Evolutionary conservation across 1,139 yeast genomes (phyloP), one percentile per base, ranked within the genome.

Genomic region (Taiozyma sp.): DNA sequence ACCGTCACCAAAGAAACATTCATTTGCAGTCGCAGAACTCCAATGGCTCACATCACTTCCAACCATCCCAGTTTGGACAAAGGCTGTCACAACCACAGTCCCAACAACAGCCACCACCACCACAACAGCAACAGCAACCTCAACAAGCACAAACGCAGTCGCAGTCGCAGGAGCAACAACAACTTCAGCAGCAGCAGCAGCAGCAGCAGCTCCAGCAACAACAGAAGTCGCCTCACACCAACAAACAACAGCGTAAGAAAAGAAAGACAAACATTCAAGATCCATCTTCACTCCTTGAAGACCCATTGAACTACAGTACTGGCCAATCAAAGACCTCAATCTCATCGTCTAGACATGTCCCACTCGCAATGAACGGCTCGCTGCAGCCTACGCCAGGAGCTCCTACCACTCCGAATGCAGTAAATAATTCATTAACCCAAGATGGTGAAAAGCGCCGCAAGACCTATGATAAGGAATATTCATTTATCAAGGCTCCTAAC

Each of bases 401-500:
- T 9, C 7, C 27, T 47, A 32, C 49, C 40, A 27, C 52, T 50
- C 9, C 47, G 39, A 38, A 38, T 23, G 24, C 9, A 10, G 41
- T 24, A 19, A 24, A 19, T 38, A 23, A n/a, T 53, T 23, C 29
- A 29, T 34, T 14, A 36, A 23, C 42, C 4, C n/a, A 48, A 13
- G 46, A 47, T n/a, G 48, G 48, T n/a, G 49, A 47, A 28, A 29
- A 63, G 49, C 63, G 58, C 44, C 62, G 67, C 16, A 69, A 66
- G 49, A 43, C 63, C 16, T 67, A 65, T 51, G 63, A 62, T 23
- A 68, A 67, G 41, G 65, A 62, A 23, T 71, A 70, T 52, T 64
- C 67, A 24, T 72, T 72, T 53, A 57, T 69, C 38, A 70, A 70
- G 52, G 72, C 74, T 0, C 75, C 76, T 2, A 70, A 67, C 22